phyloP scores from a whole-genome alignment of 257 asterid genomes.

The Solanum tacnaense region DNA sequence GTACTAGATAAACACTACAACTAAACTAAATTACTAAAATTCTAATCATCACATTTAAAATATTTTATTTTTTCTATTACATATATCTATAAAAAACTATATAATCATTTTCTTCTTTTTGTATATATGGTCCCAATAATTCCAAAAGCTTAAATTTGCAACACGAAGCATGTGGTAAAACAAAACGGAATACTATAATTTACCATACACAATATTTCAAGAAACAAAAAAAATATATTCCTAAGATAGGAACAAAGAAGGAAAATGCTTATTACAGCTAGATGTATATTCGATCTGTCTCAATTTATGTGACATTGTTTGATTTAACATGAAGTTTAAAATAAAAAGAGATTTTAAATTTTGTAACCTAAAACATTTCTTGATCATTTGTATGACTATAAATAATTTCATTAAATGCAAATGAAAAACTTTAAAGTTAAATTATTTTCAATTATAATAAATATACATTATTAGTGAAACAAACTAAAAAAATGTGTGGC shows the following conservation, averaged over 20 bases:
- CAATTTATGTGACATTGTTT: accelerated
- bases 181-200: not conserved
- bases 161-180: not conserved
- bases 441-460: no score
- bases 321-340: no score
- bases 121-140: not conserved
- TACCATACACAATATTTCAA: not conserved
- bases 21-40: not conserved
- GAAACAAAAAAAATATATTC: not conserved
- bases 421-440: no score
- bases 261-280: constrained; percentile 4
- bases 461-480: no score
- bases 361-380: no score
- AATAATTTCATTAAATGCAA: no score
- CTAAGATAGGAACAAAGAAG: not conserved
- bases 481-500: no score
- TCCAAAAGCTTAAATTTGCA: not conserved
- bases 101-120: not conserved
- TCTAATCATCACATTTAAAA: not conserved
- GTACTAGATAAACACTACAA: not conserved
- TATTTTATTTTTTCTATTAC: not conserved
- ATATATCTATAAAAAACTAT: not conserved
- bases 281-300: not conserved
- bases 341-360: no score
- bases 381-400: no score